Conservation (phyloP, 2,329 filamentous ascomycete genomes). For the Trichoderma aggressivum region DNA sequence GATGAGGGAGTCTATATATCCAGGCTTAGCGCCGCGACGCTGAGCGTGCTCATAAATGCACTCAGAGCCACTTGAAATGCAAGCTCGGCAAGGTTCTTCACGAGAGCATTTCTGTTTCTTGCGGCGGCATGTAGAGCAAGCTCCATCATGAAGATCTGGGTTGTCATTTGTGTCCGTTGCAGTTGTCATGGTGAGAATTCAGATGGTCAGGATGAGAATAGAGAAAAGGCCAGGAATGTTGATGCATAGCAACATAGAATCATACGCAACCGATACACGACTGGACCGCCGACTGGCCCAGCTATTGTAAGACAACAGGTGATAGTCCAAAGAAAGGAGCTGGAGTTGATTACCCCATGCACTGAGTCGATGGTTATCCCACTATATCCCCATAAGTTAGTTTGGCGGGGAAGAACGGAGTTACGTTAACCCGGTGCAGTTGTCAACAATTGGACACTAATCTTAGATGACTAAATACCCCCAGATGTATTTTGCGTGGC, state of each 20-base stretch:
- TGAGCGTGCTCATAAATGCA: conserved; percentile 20
- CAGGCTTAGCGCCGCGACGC: conserved; percentile 18
- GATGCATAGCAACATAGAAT: background rate
- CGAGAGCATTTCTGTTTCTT: conserved; percentile 20
- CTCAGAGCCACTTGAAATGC: conserved; percentile 10
- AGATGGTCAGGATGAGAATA: background rate
- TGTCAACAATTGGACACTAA: background rate
- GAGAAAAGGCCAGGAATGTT: background rate
- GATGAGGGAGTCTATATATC: conserved; percentile 18
- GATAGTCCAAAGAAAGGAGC: background rate
- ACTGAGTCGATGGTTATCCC: background rate
- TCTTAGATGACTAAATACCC: background rate
- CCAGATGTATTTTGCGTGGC: background rate
- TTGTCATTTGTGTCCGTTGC: background rate
- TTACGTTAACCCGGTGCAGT: background rate
- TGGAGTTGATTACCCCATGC: background rate
- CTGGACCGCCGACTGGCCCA: background rate
- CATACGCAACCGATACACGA: background rate
- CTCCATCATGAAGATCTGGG: conserved; percentile 13
- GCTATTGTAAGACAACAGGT: background rate
- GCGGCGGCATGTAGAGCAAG: conserved; percentile 19
- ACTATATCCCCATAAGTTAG: background rate
- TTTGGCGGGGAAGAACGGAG: background rate
- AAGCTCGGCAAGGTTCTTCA: conserved; percentile 17
- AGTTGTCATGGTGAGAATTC: background rate